Conservation (phyloP, 2,329 filamentous ascomycete species). For the Microcyclospora tardicrescens region DNA sequence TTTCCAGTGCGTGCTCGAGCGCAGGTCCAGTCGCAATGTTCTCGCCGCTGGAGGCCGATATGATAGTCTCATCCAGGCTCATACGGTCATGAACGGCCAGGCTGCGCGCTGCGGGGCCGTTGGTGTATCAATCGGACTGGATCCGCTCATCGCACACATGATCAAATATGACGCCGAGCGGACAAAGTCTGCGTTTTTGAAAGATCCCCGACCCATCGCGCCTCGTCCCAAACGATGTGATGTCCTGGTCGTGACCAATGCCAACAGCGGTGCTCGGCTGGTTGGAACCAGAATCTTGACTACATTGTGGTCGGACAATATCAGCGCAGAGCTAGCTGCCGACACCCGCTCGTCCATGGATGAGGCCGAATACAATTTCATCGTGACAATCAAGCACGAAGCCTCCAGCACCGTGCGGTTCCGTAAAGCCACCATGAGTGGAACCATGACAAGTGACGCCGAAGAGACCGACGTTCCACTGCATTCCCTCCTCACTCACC, state of each 20-base stretch:
- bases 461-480: conserved; percentile 62
- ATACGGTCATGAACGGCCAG: conserved; percentile 33
- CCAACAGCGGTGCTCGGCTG: conserved; percentile 60
- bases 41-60: conserved; percentile 92
- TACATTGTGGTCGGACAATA: conserved; percentile 67
- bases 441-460: conserved; percentile 38
- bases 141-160: conserved; percentile 58
- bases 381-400: conserved; percentile 75
- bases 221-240: conserved; percentile 45
- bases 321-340: conserved; percentile 75
- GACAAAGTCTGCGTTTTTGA: conserved; percentile 9
- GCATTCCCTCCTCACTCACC: conserved; percentile 62
- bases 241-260: conserved; percentile 68
- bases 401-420: conserved; percentile 40
- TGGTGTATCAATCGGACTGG: conserved; percentile 83
- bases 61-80: conserved; percentile 75
- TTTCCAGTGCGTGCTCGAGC: conserved; percentile 83
- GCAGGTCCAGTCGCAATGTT: conserved; percentile 62
- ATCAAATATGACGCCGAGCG: conserved; percentile 19
- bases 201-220: conserved; percentile 5
- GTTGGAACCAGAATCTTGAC: conserved; percentile 65
- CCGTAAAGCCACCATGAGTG: no score
- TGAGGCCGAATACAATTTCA: conserved; percentile 50
- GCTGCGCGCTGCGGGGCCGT: conserved; percentile 45
- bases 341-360: conserved; percentile 5